Conservation (phyloP, 306 rosid species). For the Gleditsia sinensis region DNA sequence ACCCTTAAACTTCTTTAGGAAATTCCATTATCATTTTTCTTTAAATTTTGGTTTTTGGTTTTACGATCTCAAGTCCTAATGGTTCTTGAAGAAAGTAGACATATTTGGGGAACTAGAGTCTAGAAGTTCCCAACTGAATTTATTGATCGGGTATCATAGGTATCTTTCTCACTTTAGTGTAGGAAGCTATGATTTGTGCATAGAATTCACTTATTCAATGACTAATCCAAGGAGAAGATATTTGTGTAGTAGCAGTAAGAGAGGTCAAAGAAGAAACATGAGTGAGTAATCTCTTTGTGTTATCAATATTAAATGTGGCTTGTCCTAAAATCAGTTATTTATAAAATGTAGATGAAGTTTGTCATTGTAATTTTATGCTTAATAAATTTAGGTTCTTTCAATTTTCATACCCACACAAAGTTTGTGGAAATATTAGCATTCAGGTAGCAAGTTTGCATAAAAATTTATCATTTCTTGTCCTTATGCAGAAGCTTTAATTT, state of each 20-base stretch:
- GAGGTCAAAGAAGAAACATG: too few relatives aligned
- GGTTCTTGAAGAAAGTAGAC: conserved; percentile 75
- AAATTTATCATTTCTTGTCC: too few relatives aligned
- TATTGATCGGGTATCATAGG: conserved; percentile 60
- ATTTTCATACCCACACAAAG: conserved; percentile 71
- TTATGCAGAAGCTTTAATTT: not conserved
- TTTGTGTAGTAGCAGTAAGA: too few relatives aligned
- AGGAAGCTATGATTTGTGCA: too few relatives aligned
- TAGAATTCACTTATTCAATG: too few relatives aligned
- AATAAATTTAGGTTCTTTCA: conserved; percentile 31
- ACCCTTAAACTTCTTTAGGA: not conserved
- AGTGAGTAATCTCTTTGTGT: too few relatives aligned
- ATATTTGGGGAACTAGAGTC: conserved; percentile 51
- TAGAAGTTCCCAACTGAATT: conserved; percentile 87
- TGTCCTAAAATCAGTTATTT: too few relatives aligned
- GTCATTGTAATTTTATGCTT: conserved; percentile 12
- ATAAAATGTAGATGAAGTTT: too few relatives aligned
- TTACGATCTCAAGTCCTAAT: conserved; percentile 54
- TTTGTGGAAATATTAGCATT: conserved; percentile 71
- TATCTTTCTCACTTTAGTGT: not conserved
- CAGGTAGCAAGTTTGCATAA: too few relatives aligned
- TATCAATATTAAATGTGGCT: too few relatives aligned
- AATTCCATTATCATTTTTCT: not conserved
- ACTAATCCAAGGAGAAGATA: too few relatives aligned
- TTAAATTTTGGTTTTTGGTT: conserved; percentile 7